Percentiles rank a stretch among this genome's conserved stretches.
phyloP scores from a whole-genome alignment of 2,329 filamentous ascomycete species.

The Fusarium penzigii region DNA sequence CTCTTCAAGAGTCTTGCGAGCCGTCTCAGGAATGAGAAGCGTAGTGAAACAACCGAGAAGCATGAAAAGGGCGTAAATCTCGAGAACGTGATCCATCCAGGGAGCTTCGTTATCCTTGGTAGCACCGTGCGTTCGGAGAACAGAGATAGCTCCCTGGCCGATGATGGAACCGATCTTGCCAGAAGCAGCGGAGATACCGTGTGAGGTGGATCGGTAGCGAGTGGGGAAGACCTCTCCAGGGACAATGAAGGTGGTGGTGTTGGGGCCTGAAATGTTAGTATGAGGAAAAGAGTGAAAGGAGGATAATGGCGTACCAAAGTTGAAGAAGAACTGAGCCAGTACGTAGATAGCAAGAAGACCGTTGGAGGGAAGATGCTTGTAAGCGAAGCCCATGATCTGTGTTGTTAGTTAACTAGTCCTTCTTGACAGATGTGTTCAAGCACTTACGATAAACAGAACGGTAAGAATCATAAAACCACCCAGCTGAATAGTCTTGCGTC shows the following conservation, averaged over 20 bases:
- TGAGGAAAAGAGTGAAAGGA: no score
- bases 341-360: constrained; percentile 59
- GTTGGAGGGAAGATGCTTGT: constrained; percentile 51
- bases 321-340: constrained; percentile 60
- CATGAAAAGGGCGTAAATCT: constrained; percentile 79
- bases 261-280: constrained; percentile 41
- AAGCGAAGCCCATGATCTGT: constrained; percentile 61
- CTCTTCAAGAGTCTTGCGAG: constrained; percentile 71
- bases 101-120: constrained; percentile 45
- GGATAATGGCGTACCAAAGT: constrained; percentile 43
- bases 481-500: constrained; percentile 76
- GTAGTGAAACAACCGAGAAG: constrained; percentile 69
- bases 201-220: constrained; percentile 57
- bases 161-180: constrained; percentile 60
- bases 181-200: constrained; percentile 57
- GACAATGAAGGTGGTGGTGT: constrained; percentile 59
- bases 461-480: constrained; percentile 63
- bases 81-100: constrained; percentile 76
- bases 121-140: constrained; percentile 50
- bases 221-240: constrained; percentile 59
- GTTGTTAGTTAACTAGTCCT: not conserved
- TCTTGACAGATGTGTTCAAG: accelerated
- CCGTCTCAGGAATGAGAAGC: constrained; percentile 72
- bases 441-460: constrained; percentile 52
- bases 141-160: constrained; percentile 58